phyloP scores from a whole-genome alignment of 495 filamentous ascomycete species.

The Penicillium robsamsonii region DNA sequence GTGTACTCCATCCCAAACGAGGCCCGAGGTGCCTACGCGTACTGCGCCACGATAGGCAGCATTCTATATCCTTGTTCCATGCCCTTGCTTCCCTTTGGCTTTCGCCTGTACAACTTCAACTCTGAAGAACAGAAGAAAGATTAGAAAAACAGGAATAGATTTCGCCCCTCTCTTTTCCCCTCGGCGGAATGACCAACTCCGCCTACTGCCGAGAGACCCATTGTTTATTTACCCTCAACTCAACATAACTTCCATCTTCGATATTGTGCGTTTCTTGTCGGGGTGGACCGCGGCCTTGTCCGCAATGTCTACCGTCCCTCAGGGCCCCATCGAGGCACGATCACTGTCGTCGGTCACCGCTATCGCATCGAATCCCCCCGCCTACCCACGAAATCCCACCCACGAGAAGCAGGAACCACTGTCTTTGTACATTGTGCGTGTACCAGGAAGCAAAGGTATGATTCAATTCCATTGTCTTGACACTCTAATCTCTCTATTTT shows the following conservation, averaged over 20 bases:
- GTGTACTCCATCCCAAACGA: conserved; percentile 14
- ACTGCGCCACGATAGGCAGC: conserved; percentile 30
- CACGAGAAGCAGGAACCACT: conserved; percentile 63
- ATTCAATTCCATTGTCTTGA: neutral
- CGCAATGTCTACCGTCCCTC: conserved; percentile 22
- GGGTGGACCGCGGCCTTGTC: conserved; percentile 30
- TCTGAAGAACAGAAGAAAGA: neutral
- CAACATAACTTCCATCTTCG: conserved; percentile 8
- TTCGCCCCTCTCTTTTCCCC: too few relatives aligned
- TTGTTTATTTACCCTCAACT: conserved; percentile 12
- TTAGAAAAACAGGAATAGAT: conserved; percentile 5
- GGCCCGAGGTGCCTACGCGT: conserved; percentile 14
- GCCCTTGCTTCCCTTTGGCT: conserved; percentile 23
- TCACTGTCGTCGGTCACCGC: conserved; percentile 77
- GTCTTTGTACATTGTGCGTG: conserved; percentile 84
- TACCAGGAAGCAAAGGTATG: conserved; percentile 84
- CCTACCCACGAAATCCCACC: conserved; percentile 73
- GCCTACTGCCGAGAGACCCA: conserved; percentile 17
- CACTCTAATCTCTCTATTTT: neutral
- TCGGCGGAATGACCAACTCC: conserved; percentile 9
- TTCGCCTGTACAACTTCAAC: neutral
- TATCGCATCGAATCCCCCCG: conserved; percentile 82
- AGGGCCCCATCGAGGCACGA: conserved; percentile 66
- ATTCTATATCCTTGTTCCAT: conserved; percentile 2
- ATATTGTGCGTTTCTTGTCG: conserved; percentile 2